phyloP scores from a whole-genome alignment of 2,329 filamentous ascomycete genomes.

The Paraphaeosphaeria minitans region DNA sequence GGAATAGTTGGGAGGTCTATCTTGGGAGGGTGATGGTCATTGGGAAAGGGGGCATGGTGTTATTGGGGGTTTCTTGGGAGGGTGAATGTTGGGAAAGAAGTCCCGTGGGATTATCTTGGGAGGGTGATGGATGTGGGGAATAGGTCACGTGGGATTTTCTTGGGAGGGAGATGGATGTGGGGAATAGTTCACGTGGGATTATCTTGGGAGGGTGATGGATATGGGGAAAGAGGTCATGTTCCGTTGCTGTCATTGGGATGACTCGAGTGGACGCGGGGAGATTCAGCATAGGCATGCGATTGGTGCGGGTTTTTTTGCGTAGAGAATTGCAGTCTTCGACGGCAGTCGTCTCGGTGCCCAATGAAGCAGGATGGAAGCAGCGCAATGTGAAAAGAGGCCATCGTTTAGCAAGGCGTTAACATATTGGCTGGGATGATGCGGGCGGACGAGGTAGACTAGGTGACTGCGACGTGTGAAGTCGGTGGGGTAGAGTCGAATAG shows the following conservation, averaged over 20 bases:
- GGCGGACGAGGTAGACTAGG: background rate
- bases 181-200: background rate
- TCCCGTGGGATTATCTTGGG: background rate
- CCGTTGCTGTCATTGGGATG: background rate
- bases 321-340: background rate
- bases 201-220: background rate
- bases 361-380: background rate
- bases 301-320: background rate
- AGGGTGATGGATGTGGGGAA: background rate
- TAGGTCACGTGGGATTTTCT: background rate
- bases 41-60: too few species aligned
- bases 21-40: background rate
- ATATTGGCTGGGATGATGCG: conserved; percentile 10
- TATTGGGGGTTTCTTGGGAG: too few species aligned
- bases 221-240: background rate
- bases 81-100: background rate
- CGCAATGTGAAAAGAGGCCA: too few species aligned
- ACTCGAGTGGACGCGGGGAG: background rate
- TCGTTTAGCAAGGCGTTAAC: too few species aligned
- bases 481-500: conserved; percentile 18
- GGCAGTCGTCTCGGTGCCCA: background rate
- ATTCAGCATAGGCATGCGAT: background rate
- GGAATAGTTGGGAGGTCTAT: background rate
- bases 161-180: background rate
- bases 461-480: conserved; percentile 1